phyloP scores from a whole-genome alignment of 192 early-diverging fungal species.

The Backusella mclennaniae region DNA sequence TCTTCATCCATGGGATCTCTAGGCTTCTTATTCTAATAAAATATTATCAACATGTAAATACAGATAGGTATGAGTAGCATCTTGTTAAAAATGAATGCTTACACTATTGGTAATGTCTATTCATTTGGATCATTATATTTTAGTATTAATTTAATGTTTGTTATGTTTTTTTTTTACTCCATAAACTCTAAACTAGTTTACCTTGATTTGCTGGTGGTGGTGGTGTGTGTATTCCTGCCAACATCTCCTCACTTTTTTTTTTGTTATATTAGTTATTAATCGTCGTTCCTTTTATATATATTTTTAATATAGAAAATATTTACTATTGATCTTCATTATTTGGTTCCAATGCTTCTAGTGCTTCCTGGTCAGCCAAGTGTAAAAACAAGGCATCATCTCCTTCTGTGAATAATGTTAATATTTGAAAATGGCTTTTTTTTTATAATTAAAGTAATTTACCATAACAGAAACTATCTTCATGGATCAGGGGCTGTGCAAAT shows the following conservation, averaged over 20 bases:
- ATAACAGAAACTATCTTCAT: conserved; percentile 20
- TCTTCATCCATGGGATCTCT: background rate
- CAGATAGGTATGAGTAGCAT: background rate
- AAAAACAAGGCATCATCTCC: conserved; percentile 2
- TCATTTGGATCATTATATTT: background rate
- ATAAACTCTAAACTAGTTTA: background rate
- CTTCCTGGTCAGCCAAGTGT: conserved; percentile 4
- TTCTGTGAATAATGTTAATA: background rate
- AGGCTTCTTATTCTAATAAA: background rate
- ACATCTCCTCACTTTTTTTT: background rate
- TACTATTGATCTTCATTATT: background rate
- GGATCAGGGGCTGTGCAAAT: background rate
- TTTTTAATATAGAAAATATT: background rate
- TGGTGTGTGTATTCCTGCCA: background rate
- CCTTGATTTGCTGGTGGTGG: background rate
- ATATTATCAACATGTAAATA: background rate
- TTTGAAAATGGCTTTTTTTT: background rate
- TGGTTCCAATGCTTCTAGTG: background rate
- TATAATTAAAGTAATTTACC: background rate
- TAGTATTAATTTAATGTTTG: background rate
- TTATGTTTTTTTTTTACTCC: conserved; percentile 4
- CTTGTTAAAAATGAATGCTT: background rate
- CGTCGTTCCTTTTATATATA: background rate
- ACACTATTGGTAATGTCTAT: background rate
- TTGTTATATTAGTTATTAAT: background rate